These are phyloP conservation scores for Tetratostichococcus sp. DNA, from an alignment of 139 green algal species.

Conservation along the genomic window DNA sequence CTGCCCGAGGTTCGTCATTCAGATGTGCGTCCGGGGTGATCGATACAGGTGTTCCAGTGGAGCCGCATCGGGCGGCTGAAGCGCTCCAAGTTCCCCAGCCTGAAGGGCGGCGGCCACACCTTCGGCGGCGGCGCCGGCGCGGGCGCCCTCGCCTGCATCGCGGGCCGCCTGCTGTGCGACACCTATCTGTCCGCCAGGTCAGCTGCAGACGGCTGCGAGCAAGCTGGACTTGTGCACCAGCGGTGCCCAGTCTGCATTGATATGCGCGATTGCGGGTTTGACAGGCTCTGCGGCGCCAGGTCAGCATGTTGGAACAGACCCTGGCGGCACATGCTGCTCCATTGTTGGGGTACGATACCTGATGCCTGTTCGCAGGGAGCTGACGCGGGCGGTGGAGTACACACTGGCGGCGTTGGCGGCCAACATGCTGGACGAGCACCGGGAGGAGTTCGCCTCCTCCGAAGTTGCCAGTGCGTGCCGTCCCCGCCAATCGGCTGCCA, in stretches of 20 bases:
- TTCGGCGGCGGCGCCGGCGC: constrained; percentile 81
- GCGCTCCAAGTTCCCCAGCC: constrained; percentile 74
- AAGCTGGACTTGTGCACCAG: no score
- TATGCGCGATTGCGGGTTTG: no score
- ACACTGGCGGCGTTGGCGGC: constrained; percentile 79
- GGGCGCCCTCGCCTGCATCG: constrained; percentile 48
- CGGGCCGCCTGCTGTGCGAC: constrained; percentile 92
- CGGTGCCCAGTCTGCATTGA: no score
- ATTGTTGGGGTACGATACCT: no score
- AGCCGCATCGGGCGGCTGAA: constrained; percentile 89
- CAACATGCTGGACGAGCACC: constrained; percentile 69
- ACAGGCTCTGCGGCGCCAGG: no score
- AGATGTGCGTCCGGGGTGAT: no score
- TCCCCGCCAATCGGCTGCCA: no score
- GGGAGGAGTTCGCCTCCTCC: constrained; percentile 58
- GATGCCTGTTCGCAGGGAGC: constrained; percentile 49
- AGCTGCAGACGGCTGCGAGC: no score
- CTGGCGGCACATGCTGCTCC: no score
- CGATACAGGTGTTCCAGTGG: constrained; percentile 94
- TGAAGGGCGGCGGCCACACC: constrained; percentile 71
- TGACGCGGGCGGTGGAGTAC: constrained; percentile 93
- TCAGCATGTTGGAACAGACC: no score
- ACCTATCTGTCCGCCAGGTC: constrained; percentile 82
- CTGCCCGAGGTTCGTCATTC: no score
- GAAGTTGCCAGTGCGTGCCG: constrained; percentile 37